These are phyloP conservation scores for Fusarium multiceps DNA, from an alignment of 2,329 filamentous ascomycete species.

Conservation along the genomic window DNA sequence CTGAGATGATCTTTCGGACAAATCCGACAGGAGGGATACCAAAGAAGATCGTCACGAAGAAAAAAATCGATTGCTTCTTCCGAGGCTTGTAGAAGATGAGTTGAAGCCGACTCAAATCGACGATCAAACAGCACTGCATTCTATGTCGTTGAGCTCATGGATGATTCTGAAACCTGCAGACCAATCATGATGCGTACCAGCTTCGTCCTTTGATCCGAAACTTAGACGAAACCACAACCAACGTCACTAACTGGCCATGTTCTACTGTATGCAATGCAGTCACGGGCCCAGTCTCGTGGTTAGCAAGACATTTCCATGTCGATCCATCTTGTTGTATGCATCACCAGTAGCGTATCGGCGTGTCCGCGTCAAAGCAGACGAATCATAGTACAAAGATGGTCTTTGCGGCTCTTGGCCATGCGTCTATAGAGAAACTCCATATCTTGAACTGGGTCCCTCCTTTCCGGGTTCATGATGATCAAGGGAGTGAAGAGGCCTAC, in stretches of 20 bases:
- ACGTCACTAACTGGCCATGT: constrained; percentile 13
- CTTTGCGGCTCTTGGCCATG: constrained; percentile 18
- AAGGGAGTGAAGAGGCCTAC: constrained; percentile 28
- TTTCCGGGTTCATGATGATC: constrained; percentile 18
- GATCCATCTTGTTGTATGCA: constrained; percentile 19
- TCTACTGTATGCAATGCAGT: constrained; percentile 7
- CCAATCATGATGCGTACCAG: constrained; percentile 23
- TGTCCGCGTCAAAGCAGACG: constrained; percentile 30
- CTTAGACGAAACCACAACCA: constrained; percentile 17
- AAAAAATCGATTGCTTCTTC: background rate
- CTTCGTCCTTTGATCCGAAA: constrained; percentile 15
- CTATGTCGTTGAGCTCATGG: constrained; percentile 13
- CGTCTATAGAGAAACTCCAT: constrained; percentile 4
- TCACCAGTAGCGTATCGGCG: constrained; percentile 19
- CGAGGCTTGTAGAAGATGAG: background rate
- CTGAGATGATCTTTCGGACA: constrained; percentile 9
- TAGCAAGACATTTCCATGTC: constrained; percentile 21
- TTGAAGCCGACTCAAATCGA: constrained; percentile 4
- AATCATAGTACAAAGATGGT: constrained; percentile 5
- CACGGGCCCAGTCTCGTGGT: constrained; percentile 14
- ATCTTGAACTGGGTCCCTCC: constrained; percentile 1
- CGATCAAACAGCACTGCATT: constrained; percentile 9
- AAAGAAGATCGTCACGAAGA: background rate
- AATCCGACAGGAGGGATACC: background rate
- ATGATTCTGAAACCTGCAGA: background rate